phyloP scores from a whole-genome alignment of 345 rosid species.

The Heritiera fomes region DNA sequence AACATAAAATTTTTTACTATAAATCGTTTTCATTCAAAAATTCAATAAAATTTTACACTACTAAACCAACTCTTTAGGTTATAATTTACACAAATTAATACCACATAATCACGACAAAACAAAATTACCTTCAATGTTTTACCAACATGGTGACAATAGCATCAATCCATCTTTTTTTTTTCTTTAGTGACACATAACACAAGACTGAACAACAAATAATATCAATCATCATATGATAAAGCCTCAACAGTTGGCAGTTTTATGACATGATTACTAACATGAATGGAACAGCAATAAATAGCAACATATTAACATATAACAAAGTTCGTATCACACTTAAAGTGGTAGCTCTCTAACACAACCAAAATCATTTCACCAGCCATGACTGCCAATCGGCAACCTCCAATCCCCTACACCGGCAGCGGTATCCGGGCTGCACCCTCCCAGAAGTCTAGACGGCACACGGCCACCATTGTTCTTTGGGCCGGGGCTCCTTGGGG shows the following conservation, averaged over 20 bases:
- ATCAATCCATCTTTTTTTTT: too few species aligned
- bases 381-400: constrained; percentile 37
- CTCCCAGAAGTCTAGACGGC: constrained; percentile 31
- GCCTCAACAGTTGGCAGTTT: not conserved
- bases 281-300: not conserved
- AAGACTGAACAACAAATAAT: too few species aligned
- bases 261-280: not conserved
- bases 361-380: constrained; percentile 54
- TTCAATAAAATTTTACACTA: too few species aligned
- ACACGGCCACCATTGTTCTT: constrained; percentile 33
- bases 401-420: constrained; percentile 50
- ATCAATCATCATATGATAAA: too few species aligned
- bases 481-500: constrained; percentile 64
- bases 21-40: too few species aligned
- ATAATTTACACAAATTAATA: too few species aligned
- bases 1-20: too few species aligned
- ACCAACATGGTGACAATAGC: too few species aligned
- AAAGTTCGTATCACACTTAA: not conserved
- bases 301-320: constrained; percentile 1
- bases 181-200: too few species aligned
- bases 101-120: too few species aligned
- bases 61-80: too few species aligned
- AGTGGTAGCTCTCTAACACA: constrained; percentile 7
- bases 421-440: constrained; percentile 46
- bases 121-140: too few species aligned